Conservation (phyloP, 352 stramenopile genomes). For the Phytophthora crassamura region DNA sequence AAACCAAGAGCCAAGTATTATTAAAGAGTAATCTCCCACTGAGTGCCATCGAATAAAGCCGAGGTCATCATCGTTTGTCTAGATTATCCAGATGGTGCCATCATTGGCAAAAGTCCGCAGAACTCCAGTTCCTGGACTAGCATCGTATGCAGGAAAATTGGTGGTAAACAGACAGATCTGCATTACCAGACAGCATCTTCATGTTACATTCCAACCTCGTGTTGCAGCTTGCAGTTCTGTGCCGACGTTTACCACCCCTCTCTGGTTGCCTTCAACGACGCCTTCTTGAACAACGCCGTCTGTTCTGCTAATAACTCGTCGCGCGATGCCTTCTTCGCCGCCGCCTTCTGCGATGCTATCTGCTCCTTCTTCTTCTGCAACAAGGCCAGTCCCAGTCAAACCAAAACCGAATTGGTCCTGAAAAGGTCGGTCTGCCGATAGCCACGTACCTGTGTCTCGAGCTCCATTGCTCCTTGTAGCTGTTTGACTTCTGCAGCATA, state of each 20-base stretch:
- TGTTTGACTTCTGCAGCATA: constrained; percentile 43
- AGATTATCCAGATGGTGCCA: no score
- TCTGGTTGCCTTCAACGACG: constrained; percentile 57
- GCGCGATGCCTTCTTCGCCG: constrained; percentile 37
- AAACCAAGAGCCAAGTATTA: no score
- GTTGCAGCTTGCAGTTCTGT: constrained; percentile 4
- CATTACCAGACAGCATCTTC: not conserved
- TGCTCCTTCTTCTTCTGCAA: constrained; percentile 57
- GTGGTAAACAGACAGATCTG: no score
- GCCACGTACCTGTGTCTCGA: constrained; percentile 38
- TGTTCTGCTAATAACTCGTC: constrained; percentile 77
- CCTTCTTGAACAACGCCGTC: constrained; percentile 76
- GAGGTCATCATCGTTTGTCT: no score
- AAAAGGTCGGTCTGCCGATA: no score
- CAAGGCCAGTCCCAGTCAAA: not conserved
- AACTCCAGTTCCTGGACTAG: no score
- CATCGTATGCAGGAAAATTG: no score
- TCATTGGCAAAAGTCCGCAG: no score
- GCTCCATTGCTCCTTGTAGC: constrained; percentile 35
- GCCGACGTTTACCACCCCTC: constrained; percentile 64
- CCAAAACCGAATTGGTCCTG: no score
- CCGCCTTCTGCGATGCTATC: constrained; percentile 44
- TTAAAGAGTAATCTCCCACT: no score
- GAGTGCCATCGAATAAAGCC: no score
- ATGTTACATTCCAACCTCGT: constrained; percentile 6